Percentiles rank a stretch among this genome's conserved stretches.
Conservation (phyloP, 345 rosid genomes). For the Trapa bicornis region DNA sequence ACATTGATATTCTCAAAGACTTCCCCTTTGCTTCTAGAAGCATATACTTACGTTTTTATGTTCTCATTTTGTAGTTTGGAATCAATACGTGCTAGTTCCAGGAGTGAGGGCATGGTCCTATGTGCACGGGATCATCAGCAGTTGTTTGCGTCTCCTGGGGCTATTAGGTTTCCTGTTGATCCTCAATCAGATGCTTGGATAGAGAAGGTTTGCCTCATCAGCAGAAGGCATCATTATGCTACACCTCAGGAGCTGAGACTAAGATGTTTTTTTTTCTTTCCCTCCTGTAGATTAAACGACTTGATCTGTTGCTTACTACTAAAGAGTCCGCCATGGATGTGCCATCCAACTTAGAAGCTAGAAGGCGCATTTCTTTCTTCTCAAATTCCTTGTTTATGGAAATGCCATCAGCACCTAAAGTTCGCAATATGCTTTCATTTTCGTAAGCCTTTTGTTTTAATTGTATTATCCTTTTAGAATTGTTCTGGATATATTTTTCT, state of each 20-base stretch:
- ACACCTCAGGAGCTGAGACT: neutral
- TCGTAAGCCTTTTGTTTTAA: slow-evolving; percentile 54
- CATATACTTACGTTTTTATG: neutral
- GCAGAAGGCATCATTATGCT: neutral
- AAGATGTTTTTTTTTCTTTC: neutral
- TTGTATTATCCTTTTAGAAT: neutral
- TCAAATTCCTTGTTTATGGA: slow-evolving; percentile 97
- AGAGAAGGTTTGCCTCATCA: slow-evolving; percentile 52
- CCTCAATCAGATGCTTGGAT: slow-evolving; percentile 85
- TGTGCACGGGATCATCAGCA: slow-evolving; percentile 44
- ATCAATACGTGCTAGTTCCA: slow-evolving; percentile 56
- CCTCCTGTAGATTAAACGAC: slow-evolving; percentile 18
- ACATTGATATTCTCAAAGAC: slow-evolving; percentile 10
- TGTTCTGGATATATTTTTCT: neutral
- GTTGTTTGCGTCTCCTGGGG: slow-evolving; percentile 85
- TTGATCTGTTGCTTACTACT: slow-evolving; percentile 65
- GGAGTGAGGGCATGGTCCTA: slow-evolving; percentile 49
- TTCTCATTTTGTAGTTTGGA: slow-evolving; percentile 41
- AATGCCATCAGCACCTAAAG: slow-evolving; percentile 96
- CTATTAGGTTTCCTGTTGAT: slow-evolving; percentile 68
- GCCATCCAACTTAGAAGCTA: slow-evolving; percentile 94
- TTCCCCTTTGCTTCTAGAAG: slow-evolving; percentile 8
- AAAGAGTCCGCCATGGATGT: slow-evolving; percentile 99
- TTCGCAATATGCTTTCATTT: slow-evolving; percentile 98
- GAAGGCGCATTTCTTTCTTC: slow-evolving; percentile 95